These are phyloP conservation scores for Lunularia cruciata DNA, from an alignment of 225 moss, liverwort and hornwort genomes.

Conservation along the genomic window DNA sequence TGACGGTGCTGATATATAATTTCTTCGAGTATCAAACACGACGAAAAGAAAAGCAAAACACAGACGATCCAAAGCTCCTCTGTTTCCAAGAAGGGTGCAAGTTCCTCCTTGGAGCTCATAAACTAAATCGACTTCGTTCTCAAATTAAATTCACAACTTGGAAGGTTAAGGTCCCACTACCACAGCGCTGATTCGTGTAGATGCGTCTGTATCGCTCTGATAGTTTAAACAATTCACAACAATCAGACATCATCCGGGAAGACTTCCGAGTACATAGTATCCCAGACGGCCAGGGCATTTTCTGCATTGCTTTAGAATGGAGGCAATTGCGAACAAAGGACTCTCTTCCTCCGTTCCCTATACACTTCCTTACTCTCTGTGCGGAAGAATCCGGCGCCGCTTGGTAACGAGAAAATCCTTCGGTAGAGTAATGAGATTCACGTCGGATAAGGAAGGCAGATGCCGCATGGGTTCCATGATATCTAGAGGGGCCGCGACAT, in stretches of 20 bases:
- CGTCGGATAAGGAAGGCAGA: background rate
- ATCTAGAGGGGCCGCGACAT: slow-evolving; percentile 6
- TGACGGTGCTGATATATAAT: slow-evolving; percentile 77
- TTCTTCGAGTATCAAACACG: slow-evolving; percentile 66
- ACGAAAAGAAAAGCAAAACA: slow-evolving; percentile 36
- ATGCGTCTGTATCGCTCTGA: background rate
- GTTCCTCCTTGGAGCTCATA: slow-evolving; percentile 40
- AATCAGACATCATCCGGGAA: background rate
- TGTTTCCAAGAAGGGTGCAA: slow-evolving; percentile 33
- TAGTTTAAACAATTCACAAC: background rate
- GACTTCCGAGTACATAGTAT: background rate
- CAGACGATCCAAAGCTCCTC: slow-evolving; percentile 51
- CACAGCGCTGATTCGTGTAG: too few relatives aligned
- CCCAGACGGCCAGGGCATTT: too few relatives aligned
- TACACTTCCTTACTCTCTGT: background rate
- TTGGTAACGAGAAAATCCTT: background rate
- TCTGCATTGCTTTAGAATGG: background rate
- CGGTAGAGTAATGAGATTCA: background rate
- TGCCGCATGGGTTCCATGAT: slow-evolving; percentile 12
- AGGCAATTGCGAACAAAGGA: background rate
- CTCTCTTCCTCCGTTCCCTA: background rate
- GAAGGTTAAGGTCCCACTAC: background rate
- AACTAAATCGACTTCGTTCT: slow-evolving; percentile 11
- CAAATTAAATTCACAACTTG: background rate
- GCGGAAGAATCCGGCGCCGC: background rate